Base-by-base conservation (phyloP, 148 eudicot genomes). In the Nepenthes mirabilis region DNA sequence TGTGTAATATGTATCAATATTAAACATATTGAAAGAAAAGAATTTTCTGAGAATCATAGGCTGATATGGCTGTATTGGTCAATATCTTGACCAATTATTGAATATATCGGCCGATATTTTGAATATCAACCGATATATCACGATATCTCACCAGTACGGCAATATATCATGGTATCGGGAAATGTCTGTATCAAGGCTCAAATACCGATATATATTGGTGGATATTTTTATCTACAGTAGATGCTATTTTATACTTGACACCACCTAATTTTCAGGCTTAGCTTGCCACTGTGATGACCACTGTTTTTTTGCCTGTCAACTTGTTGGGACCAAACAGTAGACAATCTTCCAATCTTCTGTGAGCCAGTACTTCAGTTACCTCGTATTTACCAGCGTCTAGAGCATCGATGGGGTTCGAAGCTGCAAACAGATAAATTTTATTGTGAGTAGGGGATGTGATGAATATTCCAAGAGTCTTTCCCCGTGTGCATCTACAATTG, bases 281-380 rank as follows among this genome's bases (percentile, higher is more conserved):
- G 52, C 52, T 49, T 49, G 52, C 14, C 52, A 49, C 52, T 49
- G 11, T 49, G 52, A 49, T 12, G 52, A 49, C 52, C 48, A 45
- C 48, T 45, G 48, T 45, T 6, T 45, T 5, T 45, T 45, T 45
- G 11, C 1, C 48, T 45, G 48, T 45, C 48, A 45, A 11, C 48
- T 45, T 45, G 8, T 45, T 45, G 48, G 48, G 11, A 45, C 48
- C 11, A 45, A 45, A 45, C 48, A 45, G 48, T 45, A 11, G 48
- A 45, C 48, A 11, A 11, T 45, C 8, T 45, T 11, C 6, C 48
- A 6, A 23, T 23, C 23, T 23, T 23, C 23, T 0, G 23, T 11
- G 11, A 45, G 8, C 48, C 48, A 11, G 48, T 45, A 45, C 8
- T 45, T 45, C 48, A 45, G 48, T 11, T 45, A 45, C 48, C 48